A percentile compares a stretch with the other conserved stretches of the same genome.
Evolutionary conservation across 1,284 basidiomycete species (phyloP).

Genomic region (Farysia itapuensis): DNA sequence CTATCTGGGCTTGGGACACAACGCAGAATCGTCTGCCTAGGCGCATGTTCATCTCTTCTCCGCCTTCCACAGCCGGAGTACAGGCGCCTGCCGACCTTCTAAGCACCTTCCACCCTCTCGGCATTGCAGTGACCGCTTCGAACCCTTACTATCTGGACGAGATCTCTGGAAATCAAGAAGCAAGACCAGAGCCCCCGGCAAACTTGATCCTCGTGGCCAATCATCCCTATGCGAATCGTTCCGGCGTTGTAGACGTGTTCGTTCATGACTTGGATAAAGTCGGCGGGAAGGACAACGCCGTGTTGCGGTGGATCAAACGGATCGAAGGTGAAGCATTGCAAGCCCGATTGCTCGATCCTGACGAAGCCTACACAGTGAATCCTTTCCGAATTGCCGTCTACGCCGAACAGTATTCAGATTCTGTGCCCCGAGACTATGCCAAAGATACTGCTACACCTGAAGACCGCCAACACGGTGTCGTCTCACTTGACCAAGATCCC

Average conservation of each 20-base stretch:
- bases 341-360: conserved; percentile 3
- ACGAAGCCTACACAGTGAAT: conserved; percentile 11
- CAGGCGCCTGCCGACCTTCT: conserved; percentile 20
- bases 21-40: conserved; percentile 10
- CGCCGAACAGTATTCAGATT: conserved; percentile 31
- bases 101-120: conserved; percentile 36
- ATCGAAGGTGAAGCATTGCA: conserved; percentile 16
- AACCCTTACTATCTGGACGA: conserved; percentile 30
- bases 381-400: conserved; percentile 36
- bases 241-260: conserved; percentile 41
- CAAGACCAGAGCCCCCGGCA: conserved; percentile 17
- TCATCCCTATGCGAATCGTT: conserved; percentile 27
- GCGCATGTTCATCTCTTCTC: conserved; percentile 28
- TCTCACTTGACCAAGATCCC: conserved; percentile 14
- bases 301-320: conserved; percentile 35
- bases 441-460: conserved; percentile 9
- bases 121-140: conserved; percentile 28
- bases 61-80: conserved; percentile 16
- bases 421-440: conserved; percentile 22
- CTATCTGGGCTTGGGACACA: conserved; percentile 45
- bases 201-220: conserved; percentile 38
- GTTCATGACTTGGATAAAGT: conserved; percentile 37
- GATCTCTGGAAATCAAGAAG: conserved; percentile 7
- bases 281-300: conserved; percentile 19
- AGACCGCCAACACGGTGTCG: conserved; percentile 18